phyloP scores from a whole-genome alignment of 306 rosid genomes.

The Castanea mollissima region DNA sequence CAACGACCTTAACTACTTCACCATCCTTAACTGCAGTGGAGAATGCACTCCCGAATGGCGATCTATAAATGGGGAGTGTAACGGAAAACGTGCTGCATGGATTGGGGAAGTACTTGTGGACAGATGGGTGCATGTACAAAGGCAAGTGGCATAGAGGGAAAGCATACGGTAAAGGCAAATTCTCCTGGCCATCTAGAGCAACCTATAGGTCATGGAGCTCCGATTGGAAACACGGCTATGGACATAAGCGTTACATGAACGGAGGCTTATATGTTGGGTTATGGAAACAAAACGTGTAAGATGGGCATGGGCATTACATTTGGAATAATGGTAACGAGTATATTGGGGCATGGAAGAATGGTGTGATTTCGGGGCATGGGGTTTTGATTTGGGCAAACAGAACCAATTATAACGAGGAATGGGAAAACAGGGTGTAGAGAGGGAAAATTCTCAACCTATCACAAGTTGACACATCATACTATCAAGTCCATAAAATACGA shows the following conservation, averaged over 20 bases:
- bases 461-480: no score
- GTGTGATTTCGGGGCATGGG: conserved; percentile 36
- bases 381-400: conserved; percentile 39
- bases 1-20: no score
- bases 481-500: no score
- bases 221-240: conserved; percentile 39
- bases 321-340: conserved; percentile 53
- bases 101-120: conserved; percentile 41
- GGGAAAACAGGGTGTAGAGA: conserved; percentile 33
- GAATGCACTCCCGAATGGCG: conserved; percentile 30
- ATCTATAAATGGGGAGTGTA: conserved; percentile 38
- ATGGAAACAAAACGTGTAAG: conserved; percentile 43
- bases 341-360: conserved; percentile 42
- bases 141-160: conserved; percentile 49
- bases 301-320: conserved; percentile 42
- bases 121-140: conserved; percentile 50
- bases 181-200: conserved; percentile 51
- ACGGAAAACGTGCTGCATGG: conserved; percentile 34
- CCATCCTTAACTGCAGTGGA: background rate
- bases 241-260: conserved; percentile 37
- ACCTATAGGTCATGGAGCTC: conserved; percentile 40
- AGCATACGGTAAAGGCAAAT: conserved; percentile 32
- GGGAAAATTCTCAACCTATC: no score
- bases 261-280: conserved; percentile 44
- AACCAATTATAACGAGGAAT: conserved; percentile 33